Evolutionary conservation across 306 rosid genomes (phyloP).

Genomic region (Sicyos baderoa): DNA sequence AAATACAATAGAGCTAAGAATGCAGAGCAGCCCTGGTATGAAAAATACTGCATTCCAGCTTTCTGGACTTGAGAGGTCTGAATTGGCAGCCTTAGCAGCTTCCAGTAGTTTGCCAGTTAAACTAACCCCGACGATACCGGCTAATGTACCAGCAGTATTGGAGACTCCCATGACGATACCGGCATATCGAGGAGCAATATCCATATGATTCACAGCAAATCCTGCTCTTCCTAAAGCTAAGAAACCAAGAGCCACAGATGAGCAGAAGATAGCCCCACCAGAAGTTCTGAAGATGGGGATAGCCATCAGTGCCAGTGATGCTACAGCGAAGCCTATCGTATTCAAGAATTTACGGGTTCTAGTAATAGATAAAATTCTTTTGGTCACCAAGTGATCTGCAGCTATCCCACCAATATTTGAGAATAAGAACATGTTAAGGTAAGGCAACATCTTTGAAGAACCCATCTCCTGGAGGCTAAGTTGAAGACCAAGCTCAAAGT

Average conservation of each 20-base stretch:
- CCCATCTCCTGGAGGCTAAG: slow-evolving; percentile 99
- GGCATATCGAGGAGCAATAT: slow-evolving; percentile 90
- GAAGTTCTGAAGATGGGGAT: slow-evolving; percentile 82
- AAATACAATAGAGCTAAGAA: slow-evolving; percentile 66
- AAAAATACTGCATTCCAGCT: slow-evolving; percentile 79
- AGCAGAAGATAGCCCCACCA: slow-evolving; percentile 81
- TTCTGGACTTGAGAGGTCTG: slow-evolving; percentile 74
- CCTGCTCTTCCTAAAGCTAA: slow-evolving; percentile 96
- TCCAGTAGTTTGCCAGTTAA: slow-evolving; percentile 84
- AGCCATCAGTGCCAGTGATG: slow-evolving; percentile 64
- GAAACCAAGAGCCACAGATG: slow-evolving; percentile 94
- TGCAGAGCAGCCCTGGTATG: slow-evolving; percentile 81
- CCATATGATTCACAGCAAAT: slow-evolving; percentile 96
- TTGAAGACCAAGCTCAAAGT: slow-evolving; percentile 83
- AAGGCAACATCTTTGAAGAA: slow-evolving; percentile 94
- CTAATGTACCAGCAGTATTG: slow-evolving; percentile 87
- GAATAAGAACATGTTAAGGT: slow-evolving; percentile 86
- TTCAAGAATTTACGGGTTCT: slow-evolving; percentile 73
- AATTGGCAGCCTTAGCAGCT: slow-evolving; percentile 59
- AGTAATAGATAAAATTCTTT: slow-evolving; percentile 67
- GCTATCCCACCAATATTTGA: slow-evolving; percentile 88
- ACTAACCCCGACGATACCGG: slow-evolving; percentile 88
- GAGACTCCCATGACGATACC: slow-evolving; percentile 98
- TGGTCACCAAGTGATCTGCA: slow-evolving; percentile 70
- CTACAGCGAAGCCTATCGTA: slow-evolving; percentile 70